A percentile compares a stretch with the other conserved stretches of the same genome.
Conservation (phyloP, 306 rosid genomes). For the Lathyrus tuberosus region DNA sequence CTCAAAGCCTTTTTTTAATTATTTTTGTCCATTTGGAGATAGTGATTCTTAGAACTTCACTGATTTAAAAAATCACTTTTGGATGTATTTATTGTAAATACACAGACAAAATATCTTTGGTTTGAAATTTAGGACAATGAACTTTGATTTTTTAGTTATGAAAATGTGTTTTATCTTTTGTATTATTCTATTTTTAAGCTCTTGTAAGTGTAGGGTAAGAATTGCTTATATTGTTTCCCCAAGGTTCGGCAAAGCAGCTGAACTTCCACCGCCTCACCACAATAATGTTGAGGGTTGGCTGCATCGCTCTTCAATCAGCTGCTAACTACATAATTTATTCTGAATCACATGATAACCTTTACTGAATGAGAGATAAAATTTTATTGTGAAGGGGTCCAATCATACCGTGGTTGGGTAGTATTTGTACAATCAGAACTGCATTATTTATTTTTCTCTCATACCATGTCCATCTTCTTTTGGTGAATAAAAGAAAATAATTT, state of each 20-base stretch:
- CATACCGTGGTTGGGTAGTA: conserved; percentile 13
- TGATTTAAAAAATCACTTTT: neutral
- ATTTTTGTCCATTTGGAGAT: neutral
- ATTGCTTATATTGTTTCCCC: neutral
- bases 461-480: neutral
- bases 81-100: neutral
- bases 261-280: neutral
- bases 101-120: neutral
- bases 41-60: neutral
- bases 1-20: neutral
- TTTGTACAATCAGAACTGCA: neutral
- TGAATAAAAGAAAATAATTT: conserved; percentile 6
- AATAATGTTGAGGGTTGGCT: neutral
- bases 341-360: neutral
- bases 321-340: neutral
- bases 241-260: neutral
- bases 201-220: neutral
- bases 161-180: neutral
- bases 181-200: neutral
- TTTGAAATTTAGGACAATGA: neutral
- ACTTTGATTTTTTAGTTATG: neutral
- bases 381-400: conserved; percentile 7
- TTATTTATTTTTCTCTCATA: conserved; percentile 8
- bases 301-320: neutral
- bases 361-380: neutral